These are phyloP conservation scores for Diutina mesorugosa DNA, from an alignment of 1,139 yeast species.

Conservation along the genomic window DNA sequence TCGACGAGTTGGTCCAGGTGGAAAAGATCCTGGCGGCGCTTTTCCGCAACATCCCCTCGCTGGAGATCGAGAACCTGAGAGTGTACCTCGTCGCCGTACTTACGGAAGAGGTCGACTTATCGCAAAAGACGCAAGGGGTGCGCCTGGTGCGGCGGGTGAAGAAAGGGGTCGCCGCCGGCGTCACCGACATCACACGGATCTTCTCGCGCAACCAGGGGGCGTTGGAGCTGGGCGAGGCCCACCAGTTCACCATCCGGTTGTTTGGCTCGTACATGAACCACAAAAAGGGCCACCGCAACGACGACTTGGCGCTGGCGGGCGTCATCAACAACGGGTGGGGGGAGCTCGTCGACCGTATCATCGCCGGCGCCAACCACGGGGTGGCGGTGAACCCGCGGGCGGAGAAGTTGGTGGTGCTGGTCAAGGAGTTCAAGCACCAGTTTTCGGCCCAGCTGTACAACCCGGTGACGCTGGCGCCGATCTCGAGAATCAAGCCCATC, in stretches of 20 bases:
- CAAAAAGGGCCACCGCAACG: slow-evolving; percentile 7
- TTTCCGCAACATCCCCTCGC: slow-evolving; percentile 67
- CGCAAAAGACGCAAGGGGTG: slow-evolving; percentile 12
- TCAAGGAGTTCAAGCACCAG: slow-evolving; percentile 63
- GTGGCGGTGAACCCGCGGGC: slow-evolving; percentile 79
- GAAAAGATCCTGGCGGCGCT: slow-evolving; percentile 70
- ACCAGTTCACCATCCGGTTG: slow-evolving; percentile 58
- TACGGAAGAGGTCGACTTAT: slow-evolving; percentile 43
- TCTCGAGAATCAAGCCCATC: slow-evolving; percentile 49
- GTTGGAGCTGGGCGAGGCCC: slow-evolving; percentile 47
- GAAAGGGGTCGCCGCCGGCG: slow-evolving; percentile 84
- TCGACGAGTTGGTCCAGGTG: slow-evolving; percentile 44
- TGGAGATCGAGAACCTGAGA: slow-evolving; percentile 48
- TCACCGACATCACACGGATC: slow-evolving; percentile 70
- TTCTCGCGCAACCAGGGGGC: slow-evolving; percentile 57
- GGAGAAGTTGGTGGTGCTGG: slow-evolving; percentile 53
- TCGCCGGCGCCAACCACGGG: slow-evolving; percentile 65
- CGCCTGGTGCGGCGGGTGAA: slow-evolving; percentile 35
- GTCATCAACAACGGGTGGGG: slow-evolving; percentile 74
- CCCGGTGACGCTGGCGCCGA: slow-evolving; percentile 16
- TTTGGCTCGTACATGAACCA: slow-evolving; percentile 51
- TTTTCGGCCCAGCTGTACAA: slow-evolving; percentile 10
- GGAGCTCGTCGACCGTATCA: slow-evolving; percentile 67
- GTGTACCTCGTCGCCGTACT: slow-evolving; percentile 58
- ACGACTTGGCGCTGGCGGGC: slow-evolving; percentile 2